Evolutionary conservation across 495 filamentous ascomycete species (phyloP), one percentile per base, ranked within the genome.

Genomic region (Talaromyces nanjingensis): DNA sequence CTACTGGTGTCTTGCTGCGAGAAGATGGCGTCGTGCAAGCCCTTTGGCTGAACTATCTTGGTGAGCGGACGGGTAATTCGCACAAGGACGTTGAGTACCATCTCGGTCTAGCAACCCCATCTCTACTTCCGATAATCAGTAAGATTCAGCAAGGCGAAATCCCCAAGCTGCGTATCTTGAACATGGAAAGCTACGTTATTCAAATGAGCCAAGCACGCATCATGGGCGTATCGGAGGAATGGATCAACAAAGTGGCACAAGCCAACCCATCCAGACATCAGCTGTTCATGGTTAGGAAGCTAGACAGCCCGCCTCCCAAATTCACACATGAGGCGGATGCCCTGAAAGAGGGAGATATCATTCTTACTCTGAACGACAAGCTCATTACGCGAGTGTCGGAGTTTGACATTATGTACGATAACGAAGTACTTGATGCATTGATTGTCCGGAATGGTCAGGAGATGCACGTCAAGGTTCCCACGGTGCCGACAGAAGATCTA

Each of bases 201-300:
- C 91, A 96, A 69, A 98, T 99, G 94, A 90, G 87, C 64, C 94
- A 98, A 77, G 94, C 89, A n/a, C 88, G 93, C 27, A 91, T 97
- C 65, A 98, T 99, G 96, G 96, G 96, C 33, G 91, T 97, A 6
- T 89, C 89, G 0, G 93, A 97, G 69, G 89, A 96, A 58, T 97
- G 94, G 96, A 96, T 98, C 67, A 81, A 89, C 65, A 87, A 89
- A 74, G 92, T 97, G 24, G 87, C 93, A 37, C 73, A 84, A 60
- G 89, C 92, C 60, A 97, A 97, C 69, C 89, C 90, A 8, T 86
- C 93, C 18, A 89, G 89, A 59, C 94, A 99, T 72, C 94, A 98
- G 74, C 84, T 99, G 22, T 99, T 99, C 79, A 96, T 99, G 90
- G 90, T 99, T 27, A 91, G 92, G 65, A 99, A 99, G 77, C 85